Evolutionary conservation across 306 rosid species (phyloP), one percentile per base, ranked within the genome.

Genomic region (Inga oerstediana): DNA sequence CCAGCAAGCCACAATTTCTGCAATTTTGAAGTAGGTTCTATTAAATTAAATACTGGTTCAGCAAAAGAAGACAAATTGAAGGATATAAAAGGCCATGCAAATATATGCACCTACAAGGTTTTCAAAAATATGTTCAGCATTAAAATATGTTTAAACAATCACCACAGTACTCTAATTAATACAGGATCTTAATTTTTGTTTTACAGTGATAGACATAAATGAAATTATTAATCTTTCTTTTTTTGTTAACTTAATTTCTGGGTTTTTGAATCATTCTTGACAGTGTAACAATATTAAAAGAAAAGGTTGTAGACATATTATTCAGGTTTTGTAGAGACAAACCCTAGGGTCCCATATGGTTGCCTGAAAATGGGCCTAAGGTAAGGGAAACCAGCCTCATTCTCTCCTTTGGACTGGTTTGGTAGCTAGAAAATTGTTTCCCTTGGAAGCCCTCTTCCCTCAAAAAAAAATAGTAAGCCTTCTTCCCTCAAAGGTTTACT

Each of bases 1-100:
- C 99, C 99, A 85, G 97, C 98, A 81, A 97, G 98, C 99, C 99
- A 97, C 80, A 97, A 82, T 89, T 94, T 97, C 99, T 97, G 94
- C 89, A 83, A 86, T 65, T 75, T 88, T 86, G 39, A 87, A 79
- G 49, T n/a, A 78, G 56, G 41, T 75, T 76, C 52, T 49, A 48
- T 79, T 75, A 32, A 52, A 51, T 54, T 30, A 75, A 39, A 80
- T 59, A 81, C 48, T 45, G 59, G 85, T 80, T 37, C 59, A 81
- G 82, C 77, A 78, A 75, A 61, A n/a, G 20, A n/a, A 13, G 24
- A 67, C 19, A 59, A 14, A 78, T 22, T 11, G 24, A 77, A 72
- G 20, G 75, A 72, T 24, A 59, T 41, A 48, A 49, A 11, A 39
- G 69, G 34, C 54, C 73, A 41, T 10, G 67, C 56, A 58, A 37